Percentiles rank a stretch among this genome's conserved stretches.
These are phyloP conservation scores for Kodamaea arcana DNA, from an alignment of 1,139 yeast genomes.

Conservation along the genomic window DNA sequence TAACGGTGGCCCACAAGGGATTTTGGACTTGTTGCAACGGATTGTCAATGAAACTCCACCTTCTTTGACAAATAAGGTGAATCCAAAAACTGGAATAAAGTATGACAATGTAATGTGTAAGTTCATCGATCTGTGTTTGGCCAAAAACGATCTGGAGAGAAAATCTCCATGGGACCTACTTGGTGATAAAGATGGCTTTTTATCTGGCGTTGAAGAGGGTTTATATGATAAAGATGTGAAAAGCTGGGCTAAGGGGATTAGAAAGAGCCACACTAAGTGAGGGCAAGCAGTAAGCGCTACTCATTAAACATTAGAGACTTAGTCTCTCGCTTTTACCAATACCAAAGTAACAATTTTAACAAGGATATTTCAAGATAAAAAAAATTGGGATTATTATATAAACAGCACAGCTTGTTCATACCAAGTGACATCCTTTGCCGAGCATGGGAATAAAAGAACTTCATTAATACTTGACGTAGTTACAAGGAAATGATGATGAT, in stretches of 20 bases:
- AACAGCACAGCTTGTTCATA: too few species aligned
- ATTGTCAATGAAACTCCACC: conserved; percentile 95
- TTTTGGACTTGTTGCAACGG: conserved; percentile 81
- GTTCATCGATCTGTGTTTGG: conserved; percentile 67
- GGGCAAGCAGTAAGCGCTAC: too few species aligned
- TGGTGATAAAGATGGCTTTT: conserved; percentile 36
- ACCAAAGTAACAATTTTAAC: too few species aligned
- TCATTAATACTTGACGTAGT: too few species aligned
- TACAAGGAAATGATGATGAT: too few species aligned
- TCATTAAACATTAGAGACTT: too few species aligned
- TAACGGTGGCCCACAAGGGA: conserved; percentile 66
- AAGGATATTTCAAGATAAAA: too few species aligned
- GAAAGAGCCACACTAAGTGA: conserved; percentile 24
- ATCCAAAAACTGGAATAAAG: conserved; percentile 21
- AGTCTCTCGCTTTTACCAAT: too few species aligned
- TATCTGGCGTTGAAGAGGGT: conserved; percentile 39
- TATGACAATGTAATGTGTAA: conserved; percentile 47
- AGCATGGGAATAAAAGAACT: too few species aligned
- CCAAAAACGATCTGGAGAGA: conserved; percentile 59
- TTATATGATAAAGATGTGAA: conserved; percentile 41
- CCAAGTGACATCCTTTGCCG: too few species aligned
- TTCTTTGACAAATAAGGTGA: conserved; percentile 34
- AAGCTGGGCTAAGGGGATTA: conserved; percentile 47
- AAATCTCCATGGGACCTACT: conserved; percentile 60
- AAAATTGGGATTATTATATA: too few species aligned